Conservation (phyloP, 768 basidiomycete species). For the Lactarius trivialis region DNA sequence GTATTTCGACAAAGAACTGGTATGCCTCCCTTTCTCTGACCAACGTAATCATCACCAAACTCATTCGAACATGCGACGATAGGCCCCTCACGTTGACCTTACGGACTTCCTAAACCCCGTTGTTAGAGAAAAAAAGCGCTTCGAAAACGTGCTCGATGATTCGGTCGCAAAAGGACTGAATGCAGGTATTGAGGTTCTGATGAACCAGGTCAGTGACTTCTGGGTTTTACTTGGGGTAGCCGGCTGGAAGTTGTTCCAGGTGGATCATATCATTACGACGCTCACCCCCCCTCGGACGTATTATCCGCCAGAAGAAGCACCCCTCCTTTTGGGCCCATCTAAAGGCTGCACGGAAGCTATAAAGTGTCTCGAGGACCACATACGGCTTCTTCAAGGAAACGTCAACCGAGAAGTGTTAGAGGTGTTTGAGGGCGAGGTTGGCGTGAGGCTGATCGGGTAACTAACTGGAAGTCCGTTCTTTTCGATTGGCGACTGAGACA, state of each 20-base stretch:
- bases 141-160: slow-evolving; percentile 89
- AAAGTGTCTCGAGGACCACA: slow-evolving; percentile 83
- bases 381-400: slow-evolving; percentile 84
- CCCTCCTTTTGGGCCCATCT: slow-evolving; percentile 80
- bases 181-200: slow-evolving; percentile 89
- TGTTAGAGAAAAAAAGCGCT: slow-evolving; percentile 93
- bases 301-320: slow-evolving; percentile 75
- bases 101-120: slow-evolving; percentile 92
- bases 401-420: slow-evolving; percentile 95
- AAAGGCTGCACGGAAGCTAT: slow-evolving; percentile 87
- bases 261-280: slow-evolving; percentile 86
- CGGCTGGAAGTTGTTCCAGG: slow-evolving; percentile 38
- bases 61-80: neutral
- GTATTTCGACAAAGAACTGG: slow-evolving; percentile 95
- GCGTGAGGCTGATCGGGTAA: slow-evolving; percentile 52
- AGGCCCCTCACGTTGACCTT: slow-evolving; percentile 85
- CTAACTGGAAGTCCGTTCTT: neutral
- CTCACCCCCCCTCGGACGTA: slow-evolving; percentile 83
- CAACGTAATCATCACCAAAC: neutral
- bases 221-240: neutral
- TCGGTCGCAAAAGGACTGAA: slow-evolving; percentile 91
- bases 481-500: slow-evolving; percentile 8
- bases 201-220: slow-evolving; percentile 67
- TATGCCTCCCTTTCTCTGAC: slow-evolving; percentile 26
- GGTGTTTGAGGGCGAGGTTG: slow-evolving; percentile 97